Percentiles rank a stretch among this genome's conserved stretches.
These are phyloP conservation scores for Monosporascus sp. DNA, from an alignment of 2,329 filamentous ascomycete genomes.

Conservation along the genomic window DNA sequence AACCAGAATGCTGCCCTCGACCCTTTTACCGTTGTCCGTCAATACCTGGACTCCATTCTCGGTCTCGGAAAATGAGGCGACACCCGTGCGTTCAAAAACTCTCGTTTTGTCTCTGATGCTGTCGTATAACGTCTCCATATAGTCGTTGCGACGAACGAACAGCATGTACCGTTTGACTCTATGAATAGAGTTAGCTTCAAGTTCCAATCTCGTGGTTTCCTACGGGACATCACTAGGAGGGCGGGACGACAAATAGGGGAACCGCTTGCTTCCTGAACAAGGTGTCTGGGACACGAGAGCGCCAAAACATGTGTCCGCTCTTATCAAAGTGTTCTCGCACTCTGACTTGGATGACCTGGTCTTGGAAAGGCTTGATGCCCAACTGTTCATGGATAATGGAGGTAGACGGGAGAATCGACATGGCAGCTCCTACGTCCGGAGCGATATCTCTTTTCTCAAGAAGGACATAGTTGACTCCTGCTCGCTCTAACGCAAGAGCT, in stretches of 20 bases:
- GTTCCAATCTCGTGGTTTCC: too few species aligned
- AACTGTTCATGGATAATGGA: conserved; percentile 9
- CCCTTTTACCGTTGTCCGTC: conserved; percentile 8
- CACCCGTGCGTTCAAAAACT: conserved; percentile 4
- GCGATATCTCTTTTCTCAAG: conserved; percentile 16
- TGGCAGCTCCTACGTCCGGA: conserved; percentile 12
- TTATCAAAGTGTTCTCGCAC: conserved; percentile 8
- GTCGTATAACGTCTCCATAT: conserved; percentile 7
- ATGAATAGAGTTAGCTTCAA: conserved; percentile 2
- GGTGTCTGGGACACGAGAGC: neutral
- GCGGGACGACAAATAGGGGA: too few species aligned
- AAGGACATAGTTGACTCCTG: conserved; percentile 12
- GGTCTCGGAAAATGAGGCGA: conserved; percentile 7
- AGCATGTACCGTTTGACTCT: neutral
- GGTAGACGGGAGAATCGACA: conserved; percentile 3
- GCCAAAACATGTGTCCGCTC: conserved; percentile 9
- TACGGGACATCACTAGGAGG: too few species aligned
- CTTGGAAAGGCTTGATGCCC: conserved; percentile 1
- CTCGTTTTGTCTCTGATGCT: conserved; percentile 7
- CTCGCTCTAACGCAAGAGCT: conserved; percentile 11
- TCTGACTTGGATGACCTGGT: neutral
- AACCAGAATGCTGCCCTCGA: conserved; percentile 12
- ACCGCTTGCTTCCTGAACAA: too few species aligned
- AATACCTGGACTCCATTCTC: conserved; percentile 9
- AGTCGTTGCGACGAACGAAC: conserved; percentile 8